A percentile compares a stretch with the other conserved stretches of the same genome.
Evolutionary conservation across 78 protist genomes (phyloP).

Genomic region (Corallochytrium limacisporum): DNA sequence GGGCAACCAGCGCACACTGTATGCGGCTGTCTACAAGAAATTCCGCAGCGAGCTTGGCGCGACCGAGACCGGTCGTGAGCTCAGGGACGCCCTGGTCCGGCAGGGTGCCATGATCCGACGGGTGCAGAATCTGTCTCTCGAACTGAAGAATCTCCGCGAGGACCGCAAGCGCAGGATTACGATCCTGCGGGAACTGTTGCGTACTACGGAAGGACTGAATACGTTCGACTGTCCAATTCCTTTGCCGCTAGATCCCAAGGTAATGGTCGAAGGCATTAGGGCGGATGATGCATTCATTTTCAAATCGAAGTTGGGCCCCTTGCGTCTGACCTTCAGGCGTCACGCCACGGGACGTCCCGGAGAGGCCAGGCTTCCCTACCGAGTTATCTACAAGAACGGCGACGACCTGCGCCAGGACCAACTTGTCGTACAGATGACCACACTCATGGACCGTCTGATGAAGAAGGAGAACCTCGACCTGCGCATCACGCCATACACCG

Average conservation of each 20-base stretch:
- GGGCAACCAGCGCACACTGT: not conserved
- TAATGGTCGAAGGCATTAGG: slow-evolving; percentile 1
- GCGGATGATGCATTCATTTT: slow-evolving; percentile 28
- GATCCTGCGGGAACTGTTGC: slow-evolving; percentile 6
- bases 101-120: no score
- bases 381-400: slow-evolving; percentile 74
- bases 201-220: not conserved
- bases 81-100: no score
- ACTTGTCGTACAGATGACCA: slow-evolving; percentile 74
- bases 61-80: no score
- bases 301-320: slow-evolving; percentile 53
- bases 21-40: not conserved
- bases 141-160: no score
- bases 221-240: not conserved
- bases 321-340: slow-evolving; percentile 25
- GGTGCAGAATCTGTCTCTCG: no score
- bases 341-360: no score
- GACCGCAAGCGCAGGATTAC: no score
- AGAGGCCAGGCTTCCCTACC: not conserved
- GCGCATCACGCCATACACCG: slow-evolving; percentile 79
- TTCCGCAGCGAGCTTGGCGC: slow-evolving; percentile 17
- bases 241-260: slow-evolving; percentile 18
- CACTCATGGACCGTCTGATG: slow-evolving; percentile 75
- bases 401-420: slow-evolving; percentile 95
- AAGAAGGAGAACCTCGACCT: slow-evolving; percentile 70